These are phyloP conservation scores for Sporothrix dimorphospora DNA, from an alignment of 2,329 filamentous ascomycete species.

Conservation along the genomic window DNA sequence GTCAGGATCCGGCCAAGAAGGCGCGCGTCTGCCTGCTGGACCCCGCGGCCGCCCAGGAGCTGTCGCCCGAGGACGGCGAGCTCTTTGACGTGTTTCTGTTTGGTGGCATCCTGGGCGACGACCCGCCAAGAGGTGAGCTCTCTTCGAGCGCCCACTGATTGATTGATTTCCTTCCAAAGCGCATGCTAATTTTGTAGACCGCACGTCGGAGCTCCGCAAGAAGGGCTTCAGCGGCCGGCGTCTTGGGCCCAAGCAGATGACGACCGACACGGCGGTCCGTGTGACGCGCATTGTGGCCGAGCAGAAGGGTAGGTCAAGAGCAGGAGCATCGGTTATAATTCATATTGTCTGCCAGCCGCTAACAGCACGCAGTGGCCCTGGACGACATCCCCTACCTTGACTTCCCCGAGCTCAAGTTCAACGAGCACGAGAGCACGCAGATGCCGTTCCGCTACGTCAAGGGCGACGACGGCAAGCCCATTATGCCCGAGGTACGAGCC, in stretches of 20 bases:
- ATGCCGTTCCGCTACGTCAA: slow-evolving; percentile 98
- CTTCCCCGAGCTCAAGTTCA: slow-evolving; percentile 85
- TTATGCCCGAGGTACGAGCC: slow-evolving; percentile 80
- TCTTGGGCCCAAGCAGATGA: slow-evolving; percentile 94
- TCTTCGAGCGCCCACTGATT: neutral
- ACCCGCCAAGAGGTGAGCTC: slow-evolving; percentile 80
- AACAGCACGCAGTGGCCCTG: slow-evolving; percentile 63
- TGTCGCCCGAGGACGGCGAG: slow-evolving; percentile 79
- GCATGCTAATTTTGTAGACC: slow-evolving; percentile 59
- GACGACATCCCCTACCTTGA: slow-evolving; percentile 82
- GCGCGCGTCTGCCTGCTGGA: slow-evolving; percentile 30
- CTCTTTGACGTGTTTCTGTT: slow-evolving; percentile 91
- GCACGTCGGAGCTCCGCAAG: slow-evolving; percentile 91
- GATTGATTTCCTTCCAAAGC: neutral
- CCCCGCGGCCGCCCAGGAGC: slow-evolving; percentile 58
- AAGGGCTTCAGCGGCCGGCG: slow-evolving; percentile 89
- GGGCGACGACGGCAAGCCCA: slow-evolving; percentile 71
- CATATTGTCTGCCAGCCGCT: neutral
- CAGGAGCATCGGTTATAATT: too few species aligned
- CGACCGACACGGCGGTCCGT: slow-evolving; percentile 93
- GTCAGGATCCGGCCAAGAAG: slow-evolving; percentile 61
- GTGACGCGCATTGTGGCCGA: slow-evolving; percentile 90
- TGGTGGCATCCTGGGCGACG: slow-evolving; percentile 93
- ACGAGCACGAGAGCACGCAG: slow-evolving; percentile 88
- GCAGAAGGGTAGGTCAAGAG: slow-evolving; percentile 66